Percentiles rank a stretch among this genome's conserved stretches.
Conservation (phyloP, 352 stramenopile species). For the Globisporangium nodosum region DNA sequence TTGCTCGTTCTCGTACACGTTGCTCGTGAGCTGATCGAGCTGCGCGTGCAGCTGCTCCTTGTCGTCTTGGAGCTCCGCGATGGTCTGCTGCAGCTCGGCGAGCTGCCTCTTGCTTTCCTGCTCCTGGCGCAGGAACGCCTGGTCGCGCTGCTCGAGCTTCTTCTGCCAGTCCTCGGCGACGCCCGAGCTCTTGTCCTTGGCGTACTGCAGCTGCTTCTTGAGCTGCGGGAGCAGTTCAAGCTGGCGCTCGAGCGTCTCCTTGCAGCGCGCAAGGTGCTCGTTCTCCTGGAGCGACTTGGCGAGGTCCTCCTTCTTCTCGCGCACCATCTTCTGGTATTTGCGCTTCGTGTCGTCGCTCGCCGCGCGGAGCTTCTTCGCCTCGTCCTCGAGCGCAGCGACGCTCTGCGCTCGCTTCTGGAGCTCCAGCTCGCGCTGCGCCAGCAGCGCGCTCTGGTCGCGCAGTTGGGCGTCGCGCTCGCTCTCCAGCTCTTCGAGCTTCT, state of each 20-base stretch:
- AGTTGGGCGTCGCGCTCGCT: constrained; percentile 28
- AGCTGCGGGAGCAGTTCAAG: constrained; percentile 44
- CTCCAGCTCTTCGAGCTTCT: constrained; percentile 18
- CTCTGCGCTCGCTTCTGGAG: constrained; percentile 20
- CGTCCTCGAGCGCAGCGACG: constrained; percentile 17
- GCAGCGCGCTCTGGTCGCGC: constrained; percentile 12
- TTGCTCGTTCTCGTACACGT: constrained; percentile 17
- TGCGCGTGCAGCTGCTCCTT: constrained; percentile 21
- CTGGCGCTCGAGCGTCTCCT: constrained; percentile 27
- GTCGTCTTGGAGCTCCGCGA: constrained; percentile 20
- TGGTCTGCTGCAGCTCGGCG: constrained; percentile 17
- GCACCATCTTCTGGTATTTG: constrained; percentile 39
- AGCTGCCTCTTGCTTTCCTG: constrained; percentile 36
- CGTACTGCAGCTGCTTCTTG: constrained; percentile 40
- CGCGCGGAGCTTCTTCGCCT: constrained; percentile 27
- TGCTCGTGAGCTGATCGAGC: constrained; percentile 21
- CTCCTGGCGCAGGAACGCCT: constrained; percentile 53
- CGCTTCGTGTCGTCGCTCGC: constrained; percentile 21
- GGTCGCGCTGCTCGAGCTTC: constrained; percentile 30
- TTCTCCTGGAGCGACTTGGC: constrained; percentile 48
- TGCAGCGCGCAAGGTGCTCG: constrained; percentile 23
- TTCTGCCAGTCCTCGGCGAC: constrained; percentile 29
- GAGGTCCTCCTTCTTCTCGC: constrained; percentile 52
- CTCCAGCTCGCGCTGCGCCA: constrained; percentile 16
- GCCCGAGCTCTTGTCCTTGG: constrained; percentile 34